Conservation (phyloP, 495 filamentous ascomycete species). For the Penicilliopsis zonata region DNA sequence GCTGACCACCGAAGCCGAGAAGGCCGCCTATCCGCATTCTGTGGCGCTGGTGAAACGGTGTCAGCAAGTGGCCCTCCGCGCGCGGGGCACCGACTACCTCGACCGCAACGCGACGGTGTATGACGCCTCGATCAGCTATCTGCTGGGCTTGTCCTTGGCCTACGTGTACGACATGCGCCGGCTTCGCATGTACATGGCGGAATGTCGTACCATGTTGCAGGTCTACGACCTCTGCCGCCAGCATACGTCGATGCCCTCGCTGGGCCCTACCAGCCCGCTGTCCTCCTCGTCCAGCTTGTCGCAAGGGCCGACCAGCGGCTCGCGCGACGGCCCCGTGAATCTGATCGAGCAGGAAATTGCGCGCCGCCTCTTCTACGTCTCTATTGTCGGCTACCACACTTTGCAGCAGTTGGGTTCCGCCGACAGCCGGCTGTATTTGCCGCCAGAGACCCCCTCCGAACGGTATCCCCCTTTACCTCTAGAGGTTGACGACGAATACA, state of each 20-base stretch:
- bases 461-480: conserved; percentile 71
- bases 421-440: conserved; percentile 50
- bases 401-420: conserved; percentile 56
- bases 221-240: conserved; percentile 50
- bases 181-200: conserved; percentile 57
- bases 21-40: conserved; percentile 44
- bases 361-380: conserved; percentile 67
- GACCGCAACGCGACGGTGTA: conserved; percentile 57
- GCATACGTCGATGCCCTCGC: conserved; percentile 14
- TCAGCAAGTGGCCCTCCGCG: conserved; percentile 57
- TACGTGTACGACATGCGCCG: conserved; percentile 58
- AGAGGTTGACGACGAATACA: conserved; percentile 70
- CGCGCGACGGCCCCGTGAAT: conserved; percentile 31
- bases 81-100: conserved; percentile 57
- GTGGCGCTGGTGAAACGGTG: conserved; percentile 63
- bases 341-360: conserved; percentile 68
- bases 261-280: conserved; percentile 14
- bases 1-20: conserved; percentile 46
- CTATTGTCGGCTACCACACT: conserved; percentile 52
- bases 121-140: conserved; percentile 79
- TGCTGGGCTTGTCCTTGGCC: conserved; percentile 56
- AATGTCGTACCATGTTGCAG: conserved; percentile 60
- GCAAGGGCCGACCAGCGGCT: conserved; percentile 8
- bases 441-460: conserved; percentile 57
- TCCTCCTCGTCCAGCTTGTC: conserved; percentile 15